phyloP scores from a whole-genome alignment of 164 flowering plant species.

The Magnolia changhungtana region DNA sequence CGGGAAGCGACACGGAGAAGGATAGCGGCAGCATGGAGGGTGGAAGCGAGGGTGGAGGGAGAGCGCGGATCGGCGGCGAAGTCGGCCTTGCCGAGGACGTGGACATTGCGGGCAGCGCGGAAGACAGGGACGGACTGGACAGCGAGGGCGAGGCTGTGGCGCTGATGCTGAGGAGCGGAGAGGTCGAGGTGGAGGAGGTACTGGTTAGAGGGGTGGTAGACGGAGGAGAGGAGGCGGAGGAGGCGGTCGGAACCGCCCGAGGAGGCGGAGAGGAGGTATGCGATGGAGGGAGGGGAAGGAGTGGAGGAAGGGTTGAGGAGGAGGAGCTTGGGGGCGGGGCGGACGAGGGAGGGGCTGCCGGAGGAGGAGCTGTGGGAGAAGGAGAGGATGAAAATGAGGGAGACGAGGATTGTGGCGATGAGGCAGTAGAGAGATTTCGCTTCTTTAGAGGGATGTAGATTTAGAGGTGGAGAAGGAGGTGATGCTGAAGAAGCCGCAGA shows the following conservation, averaged over 20 bases:
- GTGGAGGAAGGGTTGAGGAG: constrained; percentile 19
- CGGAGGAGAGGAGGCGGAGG: constrained; percentile 62
- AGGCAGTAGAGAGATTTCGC: constrained; percentile 22
- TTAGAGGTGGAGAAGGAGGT: background rate
- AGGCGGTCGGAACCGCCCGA: constrained; percentile 48
- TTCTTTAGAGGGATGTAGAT: background rate
- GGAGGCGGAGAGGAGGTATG: constrained; percentile 77
- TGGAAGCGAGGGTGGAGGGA: constrained; percentile 54
- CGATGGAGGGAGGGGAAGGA: constrained; percentile 59
- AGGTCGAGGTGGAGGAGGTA: constrained; percentile 85
- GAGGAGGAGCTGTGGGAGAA: constrained; percentile 23
- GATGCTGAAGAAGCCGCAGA: background rate
- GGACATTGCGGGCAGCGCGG: constrained; percentile 59
- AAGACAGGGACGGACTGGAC: constrained; percentile 56
- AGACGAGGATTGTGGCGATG: constrained; percentile 26
- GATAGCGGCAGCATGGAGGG: constrained; percentile 78
- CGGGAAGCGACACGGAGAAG: constrained; percentile 37
- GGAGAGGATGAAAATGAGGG: constrained; percentile 36
- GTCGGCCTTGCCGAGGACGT: constrained; percentile 74
- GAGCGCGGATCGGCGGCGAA: constrained; percentile 51
- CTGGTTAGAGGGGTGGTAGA: constrained; percentile 71
- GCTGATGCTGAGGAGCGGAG: constrained; percentile 46
- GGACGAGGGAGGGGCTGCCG: constrained; percentile 3
- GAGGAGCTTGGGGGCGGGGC: constrained; percentile 6
- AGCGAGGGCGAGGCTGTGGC: constrained; percentile 43